Evolutionary conservation across 352 stramenopile species (phyloP).

Genomic region (Phytophthora ramorum): DNA sequence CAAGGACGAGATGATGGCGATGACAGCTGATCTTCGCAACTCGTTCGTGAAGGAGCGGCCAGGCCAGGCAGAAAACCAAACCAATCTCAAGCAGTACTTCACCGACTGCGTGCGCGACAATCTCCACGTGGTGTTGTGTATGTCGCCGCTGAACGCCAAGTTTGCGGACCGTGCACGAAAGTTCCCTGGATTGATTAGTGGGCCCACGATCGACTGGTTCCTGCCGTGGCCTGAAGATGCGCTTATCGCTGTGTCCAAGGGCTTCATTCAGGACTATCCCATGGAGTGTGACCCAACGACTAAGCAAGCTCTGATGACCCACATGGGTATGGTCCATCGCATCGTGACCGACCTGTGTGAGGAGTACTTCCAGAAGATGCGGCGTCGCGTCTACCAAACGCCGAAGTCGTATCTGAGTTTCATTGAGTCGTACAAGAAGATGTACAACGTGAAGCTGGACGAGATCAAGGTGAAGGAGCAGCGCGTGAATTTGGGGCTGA

Average conservation of each 20-base stretch:
- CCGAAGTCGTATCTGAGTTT: constrained; percentile 99
- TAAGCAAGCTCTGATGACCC: constrained; percentile 93
- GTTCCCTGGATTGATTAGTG: constrained; percentile 97
- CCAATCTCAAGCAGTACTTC: constrained; percentile 99
- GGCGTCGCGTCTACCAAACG: constrained; percentile 97
- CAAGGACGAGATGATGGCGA: constrained; percentile 99
- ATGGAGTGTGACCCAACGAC: constrained; percentile 93
- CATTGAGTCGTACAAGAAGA: constrained; percentile 98
- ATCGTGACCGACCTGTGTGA: constrained; percentile 98
- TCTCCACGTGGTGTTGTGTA: constrained; percentile 98
- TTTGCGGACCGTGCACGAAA: constrained; percentile 97
- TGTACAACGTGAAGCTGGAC: constrained; percentile 95
- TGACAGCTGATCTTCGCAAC: constrained; percentile 96
- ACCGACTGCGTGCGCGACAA: constrained; percentile 98
- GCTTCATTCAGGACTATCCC: constrained; percentile 96
- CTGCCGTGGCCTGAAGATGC: constrained; percentile 98
- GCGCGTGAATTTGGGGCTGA: constrained; percentile 96
- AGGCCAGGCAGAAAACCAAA: constrained; percentile 94
- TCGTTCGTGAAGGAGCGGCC: constrained; percentile 96
- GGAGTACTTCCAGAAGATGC: constrained; percentile 99
- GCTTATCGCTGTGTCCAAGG: constrained; percentile 96
- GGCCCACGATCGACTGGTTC: constrained; percentile 99
- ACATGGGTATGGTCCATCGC: constrained; percentile 98
- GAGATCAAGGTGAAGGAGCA: constrained; percentile 97
- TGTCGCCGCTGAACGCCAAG: constrained; percentile 98